A percentile compares a stretch with the other conserved stretches of the same genome.
These are phyloP conservation scores for Dipodascus albidus DNA, from an alignment of 805 yeast genomes.

Conservation along the genomic window DNA sequence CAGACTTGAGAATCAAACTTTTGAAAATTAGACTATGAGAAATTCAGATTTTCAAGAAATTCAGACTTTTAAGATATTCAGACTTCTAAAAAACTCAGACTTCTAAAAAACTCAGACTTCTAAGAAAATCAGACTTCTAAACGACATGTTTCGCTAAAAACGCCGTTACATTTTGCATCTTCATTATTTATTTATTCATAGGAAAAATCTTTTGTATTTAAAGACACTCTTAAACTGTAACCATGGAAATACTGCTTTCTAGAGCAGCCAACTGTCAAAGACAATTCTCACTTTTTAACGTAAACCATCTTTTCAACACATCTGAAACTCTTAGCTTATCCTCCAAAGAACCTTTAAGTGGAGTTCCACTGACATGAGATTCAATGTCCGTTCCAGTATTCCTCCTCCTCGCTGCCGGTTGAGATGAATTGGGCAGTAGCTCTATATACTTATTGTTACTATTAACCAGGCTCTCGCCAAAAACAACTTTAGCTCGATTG, in stretches of 20 bases:
- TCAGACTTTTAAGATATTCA: too few relatives aligned
- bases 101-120: too few relatives aligned
- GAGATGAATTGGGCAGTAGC: neutral
- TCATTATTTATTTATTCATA: neutral
- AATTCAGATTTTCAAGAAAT: too few relatives aligned
- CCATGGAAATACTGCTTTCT: too few relatives aligned
- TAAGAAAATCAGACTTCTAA: too few relatives aligned
- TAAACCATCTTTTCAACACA: neutral
- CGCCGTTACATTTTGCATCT: too few relatives aligned
- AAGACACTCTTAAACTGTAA: neutral
- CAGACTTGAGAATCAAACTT: too few relatives aligned
- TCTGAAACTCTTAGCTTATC: neutral
- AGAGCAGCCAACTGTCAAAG: too few relatives aligned
- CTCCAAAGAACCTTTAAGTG: neutral
- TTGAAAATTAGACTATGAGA: too few relatives aligned
- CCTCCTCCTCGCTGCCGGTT: neutral
- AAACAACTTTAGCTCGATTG: neutral
- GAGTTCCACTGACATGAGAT: neutral
- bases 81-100: too few relatives aligned
- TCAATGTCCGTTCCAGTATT: neutral
- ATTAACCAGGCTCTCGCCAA: neutral
- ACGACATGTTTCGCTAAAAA: too few relatives aligned
- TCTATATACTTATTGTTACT: neutral
- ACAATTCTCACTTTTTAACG: neutral
- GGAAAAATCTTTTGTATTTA: neutral